Base-by-base conservation (phyloP, 176 grass and related monocot genomes). In the Phyllostachys edulis region DNA sequence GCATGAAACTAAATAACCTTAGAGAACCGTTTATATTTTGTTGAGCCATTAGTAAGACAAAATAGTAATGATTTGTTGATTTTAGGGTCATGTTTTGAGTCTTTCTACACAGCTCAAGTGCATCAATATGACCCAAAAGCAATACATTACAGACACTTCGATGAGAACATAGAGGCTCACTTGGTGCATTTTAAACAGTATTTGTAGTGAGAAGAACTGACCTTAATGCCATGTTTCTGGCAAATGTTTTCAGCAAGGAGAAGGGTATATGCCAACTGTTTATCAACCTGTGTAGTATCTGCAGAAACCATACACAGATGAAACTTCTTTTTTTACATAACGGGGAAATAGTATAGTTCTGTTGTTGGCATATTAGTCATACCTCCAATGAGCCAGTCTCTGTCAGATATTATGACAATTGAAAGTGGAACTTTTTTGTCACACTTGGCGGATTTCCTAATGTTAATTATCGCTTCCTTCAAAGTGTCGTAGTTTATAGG, bases 161-260 rank as follows among this genome's bases (percentile, higher is more conserved):
- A 85, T 63, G 71, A 69, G 73, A 82, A 77, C 17, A 60, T 23
- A 21, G 2, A 63, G n/a, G 38, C 55, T 56, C 59, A 77, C 29
- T 73, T 79, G 63, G 32, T 80, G 45, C 40, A 82, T 69, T 71
- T 79, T 81, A 68, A 80, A 46, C 47, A 86, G 26, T 76, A 62
- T 38, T 37, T 37, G 23, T 67, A 46, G 52, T 61, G 77, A 68
- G 23, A 74, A 68, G 23, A 74, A 89, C 96, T 71, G 59, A 95
- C 96, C 89, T 90, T 81, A 85, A 98, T 84, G 13, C 72, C 83
- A 85, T 95, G 89, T 90, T 83, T 95, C 66, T 94, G 77, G 88
- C 96, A 98, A 83, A 98, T 98, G 73, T 84, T 94, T 90, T 98
- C 93, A 90, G 91, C 93, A 87, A 95, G 93, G 71, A 98, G 89